Evolutionary conservation across 1,139 yeast species (phyloP).

Genomic region (Suzukiozyma palmioleophila): DNA sequence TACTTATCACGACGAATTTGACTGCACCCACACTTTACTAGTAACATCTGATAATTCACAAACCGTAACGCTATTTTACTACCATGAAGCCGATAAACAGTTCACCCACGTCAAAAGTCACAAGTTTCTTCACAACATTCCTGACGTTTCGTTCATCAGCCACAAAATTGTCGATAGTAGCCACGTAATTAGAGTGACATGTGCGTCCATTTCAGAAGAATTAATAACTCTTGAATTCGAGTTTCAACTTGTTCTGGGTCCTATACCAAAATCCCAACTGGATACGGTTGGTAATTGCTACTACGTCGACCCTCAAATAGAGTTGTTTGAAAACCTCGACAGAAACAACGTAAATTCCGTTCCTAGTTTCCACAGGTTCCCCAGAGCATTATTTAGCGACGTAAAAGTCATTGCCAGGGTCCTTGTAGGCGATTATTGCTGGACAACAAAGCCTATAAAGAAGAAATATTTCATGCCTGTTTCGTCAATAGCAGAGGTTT

Average conservation of each 20-base stretch:
- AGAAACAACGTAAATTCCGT: slow-evolving; percentile 11
- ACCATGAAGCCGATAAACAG: slow-evolving; percentile 20
- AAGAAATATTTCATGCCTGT: slow-evolving; percentile 46
- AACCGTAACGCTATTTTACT: slow-evolving; percentile 38
- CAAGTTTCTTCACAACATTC: slow-evolving; percentile 53
- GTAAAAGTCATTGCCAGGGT: slow-evolving; percentile 26
- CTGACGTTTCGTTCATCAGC: slow-evolving; percentile 45
- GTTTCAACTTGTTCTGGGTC: slow-evolving; percentile 25
- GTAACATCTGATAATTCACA: slow-evolving; percentile 59
- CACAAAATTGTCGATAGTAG: slow-evolving; percentile 13
- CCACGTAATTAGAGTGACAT: slow-evolving; percentile 25
- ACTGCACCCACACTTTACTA: slow-evolving; percentile 31
- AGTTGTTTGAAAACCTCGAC: slow-evolving; percentile 16
- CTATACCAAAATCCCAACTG: slow-evolving; percentile 18
- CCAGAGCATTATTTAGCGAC: slow-evolving; percentile 18
- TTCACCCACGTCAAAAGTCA: slow-evolving; percentile 37
- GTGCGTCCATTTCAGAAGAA: slow-evolving; percentile 50
- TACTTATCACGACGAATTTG: slow-evolving; percentile 17
- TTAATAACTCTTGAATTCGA: slow-evolving; percentile 35
- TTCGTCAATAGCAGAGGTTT: slow-evolving; percentile 40
- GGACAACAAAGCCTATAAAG: slow-evolving; percentile 48
- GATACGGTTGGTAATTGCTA: slow-evolving; percentile 12
- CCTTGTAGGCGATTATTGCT: slow-evolving; percentile 46
- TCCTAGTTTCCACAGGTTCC: slow-evolving; percentile 13
- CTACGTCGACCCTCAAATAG: slow-evolving; percentile 29